Percentiles rank a stretch among this genome's conserved stretches.
phyloP scores from a whole-genome alignment of 2,329 filamentous ascomycete genomes.

The Cladophialophora carrionii region DNA sequence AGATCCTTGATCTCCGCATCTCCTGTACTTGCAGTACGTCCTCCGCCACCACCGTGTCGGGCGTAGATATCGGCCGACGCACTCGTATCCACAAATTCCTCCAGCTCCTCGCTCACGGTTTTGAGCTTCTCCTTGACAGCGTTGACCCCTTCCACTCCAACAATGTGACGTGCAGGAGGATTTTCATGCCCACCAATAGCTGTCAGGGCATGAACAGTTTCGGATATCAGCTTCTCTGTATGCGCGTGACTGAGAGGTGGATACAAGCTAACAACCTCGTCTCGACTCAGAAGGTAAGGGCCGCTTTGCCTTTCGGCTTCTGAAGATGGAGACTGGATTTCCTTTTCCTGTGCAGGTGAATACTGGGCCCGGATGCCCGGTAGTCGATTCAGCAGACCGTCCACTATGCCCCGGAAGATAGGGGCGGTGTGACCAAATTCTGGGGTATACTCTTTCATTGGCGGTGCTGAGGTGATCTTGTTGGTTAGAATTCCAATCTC shows the following conservation, averaged over 20 bases:
- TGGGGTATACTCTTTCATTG: constrained; percentile 70
- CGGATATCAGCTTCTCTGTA: constrained; percentile 74
- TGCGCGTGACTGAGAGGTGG: constrained; percentile 70
- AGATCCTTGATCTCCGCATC: constrained; percentile 30
- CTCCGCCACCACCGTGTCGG: constrained; percentile 18
- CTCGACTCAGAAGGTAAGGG: constrained; percentile 33
- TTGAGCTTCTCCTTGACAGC: constrained; percentile 95
- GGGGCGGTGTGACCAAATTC: constrained; percentile 72
- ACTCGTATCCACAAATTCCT: constrained; percentile 93
- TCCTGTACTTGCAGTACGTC: constrained; percentile 22
- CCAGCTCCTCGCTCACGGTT: constrained; percentile 91
- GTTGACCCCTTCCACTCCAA: constrained; percentile 82
- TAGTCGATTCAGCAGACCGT: constrained; percentile 75
- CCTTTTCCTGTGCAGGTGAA: constrained; percentile 38
- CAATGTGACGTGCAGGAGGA: constrained; percentile 89
- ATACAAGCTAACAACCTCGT: constrained; percentile 67
- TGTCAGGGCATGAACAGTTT: constrained; percentile 87
- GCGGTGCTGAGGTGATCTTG: constrained; percentile 80
- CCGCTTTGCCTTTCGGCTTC: constrained; percentile 37
- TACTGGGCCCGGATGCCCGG: constrained; percentile 61
- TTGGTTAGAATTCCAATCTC: constrained; percentile 88
- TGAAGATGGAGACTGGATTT: constrained; percentile 35
- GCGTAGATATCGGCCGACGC: constrained; percentile 69
- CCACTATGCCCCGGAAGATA: constrained; percentile 79
- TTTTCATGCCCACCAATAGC: constrained; percentile 96